phyloP scores from a whole-genome alignment of 75 land plant species.

The Pseudotsuga menziesii region DNA sequence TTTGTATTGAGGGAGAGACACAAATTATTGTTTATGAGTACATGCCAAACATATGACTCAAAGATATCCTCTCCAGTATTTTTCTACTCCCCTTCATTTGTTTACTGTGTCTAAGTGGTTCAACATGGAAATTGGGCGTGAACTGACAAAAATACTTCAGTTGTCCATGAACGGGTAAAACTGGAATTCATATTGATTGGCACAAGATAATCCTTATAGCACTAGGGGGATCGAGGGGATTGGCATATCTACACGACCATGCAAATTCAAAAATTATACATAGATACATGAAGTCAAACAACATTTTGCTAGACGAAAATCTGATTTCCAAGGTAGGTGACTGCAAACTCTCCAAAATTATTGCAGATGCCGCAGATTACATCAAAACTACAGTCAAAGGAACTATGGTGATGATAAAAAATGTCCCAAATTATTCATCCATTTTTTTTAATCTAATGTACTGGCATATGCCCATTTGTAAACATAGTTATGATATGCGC shows the following conservation, averaged over 20 bases:
- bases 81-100: no score
- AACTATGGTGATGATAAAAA: slow-evolving; percentile 52
- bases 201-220: slow-evolving; percentile 51
- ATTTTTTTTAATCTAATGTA: no score
- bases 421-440: background rate
- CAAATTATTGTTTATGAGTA: slow-evolving; percentile 86
- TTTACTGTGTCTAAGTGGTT: no score
- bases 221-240: slow-evolving; percentile 67
- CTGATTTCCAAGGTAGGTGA: slow-evolving; percentile 82
- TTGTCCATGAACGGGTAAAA: slow-evolving; percentile 33
- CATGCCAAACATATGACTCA: no score
- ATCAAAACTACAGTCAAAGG: slow-evolving; percentile 63
- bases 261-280: slow-evolving; percentile 84
- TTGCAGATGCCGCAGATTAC: slow-evolving; percentile 8
- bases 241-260: slow-evolving; percentile 73
- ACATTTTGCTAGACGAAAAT: slow-evolving; percentile 62
- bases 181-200: slow-evolving; percentile 58
- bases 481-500: no score
- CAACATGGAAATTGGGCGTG: no score
- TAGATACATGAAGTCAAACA: slow-evolving; percentile 66
- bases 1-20: slow-evolving; percentile 69
- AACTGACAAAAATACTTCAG: background rate
- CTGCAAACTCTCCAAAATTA: slow-evolving; percentile 70
- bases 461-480: no score
- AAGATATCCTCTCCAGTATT: no score